phyloP scores from a whole-genome alignment of 768 basidiomycete genomes.

The Boletus pseudopeckii region DNA sequence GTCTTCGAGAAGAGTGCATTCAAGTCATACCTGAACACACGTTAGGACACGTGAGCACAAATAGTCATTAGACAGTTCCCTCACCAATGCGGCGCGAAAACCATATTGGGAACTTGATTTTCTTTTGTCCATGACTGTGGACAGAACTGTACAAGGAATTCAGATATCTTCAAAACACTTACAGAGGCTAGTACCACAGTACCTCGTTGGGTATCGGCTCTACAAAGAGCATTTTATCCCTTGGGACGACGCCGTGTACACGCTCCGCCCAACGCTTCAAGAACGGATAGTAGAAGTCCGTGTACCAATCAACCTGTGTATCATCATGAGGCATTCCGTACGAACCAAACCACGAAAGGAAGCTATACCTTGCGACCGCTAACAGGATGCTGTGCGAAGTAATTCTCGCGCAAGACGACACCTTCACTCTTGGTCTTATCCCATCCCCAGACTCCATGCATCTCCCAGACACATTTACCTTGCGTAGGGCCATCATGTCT shows the following conservation, averaged over 20 bases:
- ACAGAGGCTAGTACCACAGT: not conserved
- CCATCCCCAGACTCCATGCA: constrained; percentile 94
- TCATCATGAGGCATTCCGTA: not conserved
- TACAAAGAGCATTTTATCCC: constrained; percentile 64
- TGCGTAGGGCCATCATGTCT: constrained; percentile 65
- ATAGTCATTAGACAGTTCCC: constrained; percentile 16
- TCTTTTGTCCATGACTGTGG: constrained; percentile 72
- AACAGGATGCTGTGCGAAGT: constrained; percentile 70
- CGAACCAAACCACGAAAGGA: not conserved
- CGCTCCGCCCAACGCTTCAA: constrained; percentile 62
- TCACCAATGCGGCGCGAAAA: constrained; percentile 74
- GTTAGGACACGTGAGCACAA: not conserved
- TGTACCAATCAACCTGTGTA: constrained; percentile 77
- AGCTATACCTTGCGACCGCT: constrained; percentile 55
- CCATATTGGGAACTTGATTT: constrained; percentile 56
- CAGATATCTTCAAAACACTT: not conserved
- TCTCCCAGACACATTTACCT: constrained; percentile 80
- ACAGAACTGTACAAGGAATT: constrained; percentile 57
- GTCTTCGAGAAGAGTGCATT: constrained; percentile 82
- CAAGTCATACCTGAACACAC: constrained; percentile 75
- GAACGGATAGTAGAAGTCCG: constrained; percentile 81
- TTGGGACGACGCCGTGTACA: constrained; percentile 46
- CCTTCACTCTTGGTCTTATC: constrained; percentile 60
- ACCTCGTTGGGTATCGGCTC: constrained; percentile 96
- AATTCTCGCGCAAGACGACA: constrained; percentile 78